Percentiles rank a stretch among this genome's conserved stretches.
These are phyloP conservation scores for Dovyalis caffra DNA, from an alignment of 345 rosid genomes.

Conservation along the genomic window DNA sequence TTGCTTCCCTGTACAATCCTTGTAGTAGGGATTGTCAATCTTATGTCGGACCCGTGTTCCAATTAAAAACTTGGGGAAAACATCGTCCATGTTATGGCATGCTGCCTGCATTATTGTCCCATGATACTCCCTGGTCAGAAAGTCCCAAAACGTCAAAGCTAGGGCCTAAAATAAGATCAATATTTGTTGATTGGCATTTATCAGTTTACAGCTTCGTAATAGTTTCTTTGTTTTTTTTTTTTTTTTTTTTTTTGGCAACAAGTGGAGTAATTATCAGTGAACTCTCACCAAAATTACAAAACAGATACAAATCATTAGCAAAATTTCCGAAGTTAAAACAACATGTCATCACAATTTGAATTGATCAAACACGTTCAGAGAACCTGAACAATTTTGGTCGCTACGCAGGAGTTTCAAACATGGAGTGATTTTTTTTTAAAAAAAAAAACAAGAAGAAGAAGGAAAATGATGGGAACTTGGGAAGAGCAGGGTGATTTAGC, in stretches of 20 bases:
- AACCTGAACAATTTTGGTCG: background rate
- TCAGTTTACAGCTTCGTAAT: background rate
- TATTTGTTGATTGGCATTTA: background rate
- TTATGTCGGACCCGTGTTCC: too few species aligned
- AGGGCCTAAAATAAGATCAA: background rate
- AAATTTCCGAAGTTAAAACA: background rate
- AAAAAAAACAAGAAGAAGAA: background rate
- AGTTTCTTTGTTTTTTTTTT: background rate
- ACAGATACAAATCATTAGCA: slow-evolving; percentile 4
- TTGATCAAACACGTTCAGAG: background rate
- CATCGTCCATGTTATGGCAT: background rate
- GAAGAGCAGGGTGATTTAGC: background rate
- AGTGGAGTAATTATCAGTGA: background rate
- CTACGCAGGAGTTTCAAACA: background rate
- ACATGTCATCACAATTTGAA: background rate
- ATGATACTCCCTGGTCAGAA: background rate
- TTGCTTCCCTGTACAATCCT: too few species aligned
- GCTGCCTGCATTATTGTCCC: background rate
- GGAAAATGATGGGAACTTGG: background rate
- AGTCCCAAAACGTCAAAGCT: background rate
- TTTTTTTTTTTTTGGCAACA: background rate
- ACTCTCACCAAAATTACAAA: background rate
- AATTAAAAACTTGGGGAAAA: background rate
- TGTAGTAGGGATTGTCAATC: too few species aligned
- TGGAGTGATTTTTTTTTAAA: too few species aligned